These are phyloP conservation scores for Coffea canephora DNA, from an alignment of 257 asterid genomes.

Conservation along the genomic window DNA sequence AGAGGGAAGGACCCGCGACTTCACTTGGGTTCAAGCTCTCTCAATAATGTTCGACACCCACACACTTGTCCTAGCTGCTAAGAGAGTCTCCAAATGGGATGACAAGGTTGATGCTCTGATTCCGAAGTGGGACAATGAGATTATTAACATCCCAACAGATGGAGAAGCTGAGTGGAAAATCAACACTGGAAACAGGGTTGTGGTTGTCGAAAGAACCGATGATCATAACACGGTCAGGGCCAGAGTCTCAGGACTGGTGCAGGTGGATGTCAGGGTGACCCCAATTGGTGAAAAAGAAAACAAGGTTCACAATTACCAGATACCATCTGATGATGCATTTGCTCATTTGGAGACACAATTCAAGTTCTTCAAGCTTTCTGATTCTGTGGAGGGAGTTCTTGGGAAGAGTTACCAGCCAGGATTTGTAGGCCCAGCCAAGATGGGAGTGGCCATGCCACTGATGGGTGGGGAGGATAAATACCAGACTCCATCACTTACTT, in stretches of 20 bases:
- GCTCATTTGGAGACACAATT: slow-evolving; percentile 70
- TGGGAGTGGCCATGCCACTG: slow-evolving; percentile 67
- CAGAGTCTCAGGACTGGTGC: slow-evolving; percentile 31
- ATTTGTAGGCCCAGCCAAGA: slow-evolving; percentile 53
- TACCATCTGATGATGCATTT: slow-evolving; percentile 49
- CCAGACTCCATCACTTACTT: slow-evolving; percentile 49
- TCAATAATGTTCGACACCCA: slow-evolving; percentile 58
- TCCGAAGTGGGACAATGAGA: slow-evolving; percentile 46
- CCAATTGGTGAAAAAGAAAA: slow-evolving; percentile 57
- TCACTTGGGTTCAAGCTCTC: slow-evolving; percentile 76
- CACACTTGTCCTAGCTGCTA: slow-evolving; percentile 54
- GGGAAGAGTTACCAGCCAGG: slow-evolving; percentile 67
- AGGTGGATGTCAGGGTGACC: slow-evolving; percentile 46
- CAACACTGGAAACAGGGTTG: slow-evolving; percentile 30
- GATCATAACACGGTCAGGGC: slow-evolving; percentile 53
- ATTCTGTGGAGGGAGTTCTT: slow-evolving; percentile 50
- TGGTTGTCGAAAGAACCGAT: slow-evolving; percentile 57
- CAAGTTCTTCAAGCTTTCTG: slow-evolving; percentile 47
- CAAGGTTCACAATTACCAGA: slow-evolving; percentile 53
- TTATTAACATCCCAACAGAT: slow-evolving; percentile 35
- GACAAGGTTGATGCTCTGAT: slow-evolving; percentile 42
- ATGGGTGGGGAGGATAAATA: slow-evolving; percentile 77
- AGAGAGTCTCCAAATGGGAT: slow-evolving; percentile 48
- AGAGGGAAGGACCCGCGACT: slow-evolving; percentile 62
- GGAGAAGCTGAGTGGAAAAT: slow-evolving; percentile 58